phyloP scores from a whole-genome alignment of 2,329 filamentous ascomycete species.

The Hirsutella rhossiliensis region DNA sequence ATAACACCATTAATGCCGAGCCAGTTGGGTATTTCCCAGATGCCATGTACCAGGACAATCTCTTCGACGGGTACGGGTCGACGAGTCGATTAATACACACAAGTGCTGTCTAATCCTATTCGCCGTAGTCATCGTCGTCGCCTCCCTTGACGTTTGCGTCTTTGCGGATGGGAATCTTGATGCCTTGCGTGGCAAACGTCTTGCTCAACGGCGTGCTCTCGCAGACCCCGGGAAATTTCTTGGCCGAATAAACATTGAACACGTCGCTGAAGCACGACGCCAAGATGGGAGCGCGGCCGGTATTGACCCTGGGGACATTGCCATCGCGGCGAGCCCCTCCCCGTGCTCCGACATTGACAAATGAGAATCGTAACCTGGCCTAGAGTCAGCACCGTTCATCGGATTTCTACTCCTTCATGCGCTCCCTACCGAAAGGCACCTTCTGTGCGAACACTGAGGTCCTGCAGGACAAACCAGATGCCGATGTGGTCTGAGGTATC shows the following conservation, averaged over 20 bases:
- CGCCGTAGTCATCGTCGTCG: conserved; percentile 37
- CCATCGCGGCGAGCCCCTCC: conserved; percentile 24
- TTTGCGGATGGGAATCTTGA: conserved; percentile 93
- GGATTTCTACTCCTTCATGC: neutral
- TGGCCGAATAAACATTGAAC: conserved; percentile 91
- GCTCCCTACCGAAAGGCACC: conserved; percentile 66
- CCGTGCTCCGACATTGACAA: conserved; percentile 67
- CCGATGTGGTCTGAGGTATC: conserved; percentile 72
- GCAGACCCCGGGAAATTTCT: conserved; percentile 96
- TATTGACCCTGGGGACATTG: conserved; percentile 45
- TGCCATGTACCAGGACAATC: no score
- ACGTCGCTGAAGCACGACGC: conserved; percentile 77
- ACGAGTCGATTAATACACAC: neutral
- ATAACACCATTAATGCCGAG: no score
- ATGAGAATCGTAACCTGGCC: conserved; percentile 51
- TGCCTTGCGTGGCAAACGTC: conserved; percentile 83
- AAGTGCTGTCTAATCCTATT: conserved; percentile 7
- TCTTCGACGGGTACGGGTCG: neutral
- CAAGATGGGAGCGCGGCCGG: conserved; percentile 66
- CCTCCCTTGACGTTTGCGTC: conserved; percentile 50
- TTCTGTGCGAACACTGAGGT: conserved; percentile 88
- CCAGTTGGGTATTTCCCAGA: no score
- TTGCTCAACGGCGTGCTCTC: conserved; percentile 88
- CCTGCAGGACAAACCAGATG: conserved; percentile 94
- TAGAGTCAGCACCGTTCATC: conserved; percentile 7